Base-by-base conservation (phyloP, 2,329 filamentous ascomycete species). In the Penicillium polonicum region DNA sequence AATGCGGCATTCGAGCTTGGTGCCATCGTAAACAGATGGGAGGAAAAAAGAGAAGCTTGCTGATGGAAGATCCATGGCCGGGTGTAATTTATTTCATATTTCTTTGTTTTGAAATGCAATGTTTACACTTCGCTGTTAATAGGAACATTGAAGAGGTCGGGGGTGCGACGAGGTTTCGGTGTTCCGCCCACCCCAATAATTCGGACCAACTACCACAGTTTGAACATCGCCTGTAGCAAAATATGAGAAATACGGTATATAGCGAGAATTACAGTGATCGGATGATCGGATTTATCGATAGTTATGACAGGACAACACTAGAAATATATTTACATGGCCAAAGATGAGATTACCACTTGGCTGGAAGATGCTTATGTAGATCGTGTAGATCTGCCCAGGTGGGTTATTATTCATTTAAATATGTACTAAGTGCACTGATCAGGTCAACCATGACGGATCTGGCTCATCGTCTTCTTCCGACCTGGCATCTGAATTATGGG, bases 1-100 rank as follows among this genome's bases (percentile, higher is more conserved):
- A 59, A 97, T 77, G 57, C 93, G 89, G 71, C 92, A 95, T 65
- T 92, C 85, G 55, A 99, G 85, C 12, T 82, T 78, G 12, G 82
- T 84, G 58, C 87, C 84, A 74, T 97, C 92, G 74, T 95, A 84
- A 51, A 96, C 76, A 57, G 92, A 96, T 33, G 92, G 92, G 56
- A 97, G 86, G 23, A 86, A 88, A 71, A 97, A 90, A 67, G 83
- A 84, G 63, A 76, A 78, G 25, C 70, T 73, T 8, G 75, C 71
- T 15, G 66, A 55, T 5, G 70, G 66, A 44, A 76, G 66, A 58
- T 68, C 59, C 72, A 74, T 76, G 2, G 6, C 42, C 9, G 3
- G n/a, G 80, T 81, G 80, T 21, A 8, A 35, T 35, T 50, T 41
- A 53, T 13, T 31, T 39, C 15, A 45, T 43, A 17, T 13, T 13